Evolutionary conservation across 768 basidiomycete genomes (phyloP).

Genomic region (Rhizopogon vulgaris): DNA sequence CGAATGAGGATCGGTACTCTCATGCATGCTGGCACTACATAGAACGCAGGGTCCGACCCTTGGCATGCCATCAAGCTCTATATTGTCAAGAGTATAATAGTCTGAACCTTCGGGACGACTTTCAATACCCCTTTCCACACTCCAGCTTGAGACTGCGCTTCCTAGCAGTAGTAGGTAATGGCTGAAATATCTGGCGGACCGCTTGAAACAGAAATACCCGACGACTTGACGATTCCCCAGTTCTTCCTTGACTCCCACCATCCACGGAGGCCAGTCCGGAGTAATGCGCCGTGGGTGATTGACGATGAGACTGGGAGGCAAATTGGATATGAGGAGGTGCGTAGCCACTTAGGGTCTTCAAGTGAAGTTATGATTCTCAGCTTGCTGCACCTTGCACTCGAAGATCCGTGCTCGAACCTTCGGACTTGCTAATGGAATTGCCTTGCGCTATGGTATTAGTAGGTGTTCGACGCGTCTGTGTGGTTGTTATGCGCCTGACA

Average conservation of each 20-base stretch:
- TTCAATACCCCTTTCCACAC: no score
- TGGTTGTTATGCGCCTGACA: neutral
- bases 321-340: constrained; percentile 45
- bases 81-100: no score
- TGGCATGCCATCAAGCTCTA: no score
- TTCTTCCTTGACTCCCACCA: constrained; percentile 50
- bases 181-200: constrained; percentile 21
- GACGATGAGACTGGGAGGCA: constrained; percentile 48
- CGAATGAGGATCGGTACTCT: no score
- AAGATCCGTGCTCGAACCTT: constrained; percentile 40
- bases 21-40: no score
- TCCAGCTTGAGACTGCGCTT: no score
- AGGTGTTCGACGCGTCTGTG: neutral
- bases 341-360: constrained; percentile 4
- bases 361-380: neutral
- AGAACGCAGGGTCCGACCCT: no score
- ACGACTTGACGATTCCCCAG: constrained; percentile 59
- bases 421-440: constrained; percentile 50
- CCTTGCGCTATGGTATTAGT: constrained; percentile 46
- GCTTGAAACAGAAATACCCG: constrained; percentile 42
- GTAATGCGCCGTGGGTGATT: constrained; percentile 48
- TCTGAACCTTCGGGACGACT: no score
- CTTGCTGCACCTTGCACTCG: neutral
- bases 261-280: constrained; percentile 38
- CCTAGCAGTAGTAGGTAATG: constrained; percentile 6